Conservation (phyloP, 306 rosid genomes). For the Malus sylvestris region DNA sequence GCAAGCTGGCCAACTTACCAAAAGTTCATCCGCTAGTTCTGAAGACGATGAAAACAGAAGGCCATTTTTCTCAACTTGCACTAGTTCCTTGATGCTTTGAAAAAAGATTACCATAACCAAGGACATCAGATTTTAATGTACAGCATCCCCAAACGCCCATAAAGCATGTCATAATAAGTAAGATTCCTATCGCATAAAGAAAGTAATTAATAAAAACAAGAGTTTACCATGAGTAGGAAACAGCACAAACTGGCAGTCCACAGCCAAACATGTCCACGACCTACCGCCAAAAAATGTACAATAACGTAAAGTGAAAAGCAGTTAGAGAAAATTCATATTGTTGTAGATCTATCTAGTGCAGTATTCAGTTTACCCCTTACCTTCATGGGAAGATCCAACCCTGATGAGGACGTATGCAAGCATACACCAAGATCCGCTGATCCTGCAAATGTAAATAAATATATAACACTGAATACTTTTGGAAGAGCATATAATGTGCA, state of each 20-base stretch:
- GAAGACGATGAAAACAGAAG: conserved; percentile 86
- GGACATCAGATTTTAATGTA: conserved; percentile 2
- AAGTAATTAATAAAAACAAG: not conserved
- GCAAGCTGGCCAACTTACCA: conserved; percentile 44
- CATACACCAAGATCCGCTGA: conserved; percentile 94
- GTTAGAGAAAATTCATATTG: not conserved
- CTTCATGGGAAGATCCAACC: conserved; percentile 99
- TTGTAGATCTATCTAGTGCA: not conserved
- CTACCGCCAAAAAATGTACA: conserved; percentile 26
- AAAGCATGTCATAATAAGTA: not conserved
- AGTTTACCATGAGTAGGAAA: conserved; percentile 87
- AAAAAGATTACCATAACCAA: conserved; percentile 2
- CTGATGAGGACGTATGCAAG: conserved; percentile 93
- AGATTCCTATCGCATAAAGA: not conserved
- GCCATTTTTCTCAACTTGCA: conserved; percentile 72
- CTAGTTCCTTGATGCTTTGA: conserved; percentile 80
- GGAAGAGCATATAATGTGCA: not conserved
- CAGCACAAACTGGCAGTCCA: conserved; percentile 97
- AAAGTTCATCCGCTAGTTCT: conserved; percentile 88
- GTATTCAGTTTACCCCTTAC: conserved; percentile 22
- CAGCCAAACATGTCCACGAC: conserved; percentile 99
- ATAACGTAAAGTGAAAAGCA: not conserved
- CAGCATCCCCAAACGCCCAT: not conserved
- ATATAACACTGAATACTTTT: conserved; percentile 5
- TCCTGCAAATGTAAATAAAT: conserved; percentile 44